Conservation (phyloP, 176 grass and related monocot species). For the Triticum urartu region DNA sequence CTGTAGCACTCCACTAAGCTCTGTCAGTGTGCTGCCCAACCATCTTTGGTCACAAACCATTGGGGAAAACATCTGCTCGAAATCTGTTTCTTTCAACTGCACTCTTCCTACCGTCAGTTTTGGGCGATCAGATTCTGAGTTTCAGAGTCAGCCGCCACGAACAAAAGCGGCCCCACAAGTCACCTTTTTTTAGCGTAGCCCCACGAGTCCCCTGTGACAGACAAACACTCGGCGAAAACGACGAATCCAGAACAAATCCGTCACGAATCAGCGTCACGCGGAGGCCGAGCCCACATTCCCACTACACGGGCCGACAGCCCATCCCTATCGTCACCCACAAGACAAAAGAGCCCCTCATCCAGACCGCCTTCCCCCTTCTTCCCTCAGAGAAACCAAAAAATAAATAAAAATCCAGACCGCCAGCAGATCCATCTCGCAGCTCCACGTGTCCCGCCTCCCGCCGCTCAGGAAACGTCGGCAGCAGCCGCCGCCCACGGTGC, state of each 20-base stretch:
- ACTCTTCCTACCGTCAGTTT: background rate
- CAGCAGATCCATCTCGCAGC: background rate
- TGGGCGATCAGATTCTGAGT: background rate
- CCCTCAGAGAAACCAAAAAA: no score
- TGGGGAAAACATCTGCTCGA: no score
- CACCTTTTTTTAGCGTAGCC: background rate
- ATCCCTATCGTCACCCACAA: background rate
- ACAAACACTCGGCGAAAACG: background rate
- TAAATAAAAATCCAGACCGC: background rate
- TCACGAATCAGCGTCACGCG: background rate
- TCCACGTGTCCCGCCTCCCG: background rate
- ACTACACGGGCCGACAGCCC: background rate
- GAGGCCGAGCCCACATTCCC: background rate
- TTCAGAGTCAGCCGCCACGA: background rate
- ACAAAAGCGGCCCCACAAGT: background rate
- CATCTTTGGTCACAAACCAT: no score
- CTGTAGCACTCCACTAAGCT: no score
- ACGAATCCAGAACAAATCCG: background rate
- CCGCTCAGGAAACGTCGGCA: constrained; percentile 19
- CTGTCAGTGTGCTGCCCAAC: no score
- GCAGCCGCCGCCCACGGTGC: background rate
- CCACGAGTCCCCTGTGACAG: constrained; percentile 32
- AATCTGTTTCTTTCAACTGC: background rate
- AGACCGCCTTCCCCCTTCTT: no score
- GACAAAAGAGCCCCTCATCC: background rate